phyloP scores from a whole-genome alignment of 2,329 filamentous ascomycete genomes.

The Chaetothyriales sp. region DNA sequence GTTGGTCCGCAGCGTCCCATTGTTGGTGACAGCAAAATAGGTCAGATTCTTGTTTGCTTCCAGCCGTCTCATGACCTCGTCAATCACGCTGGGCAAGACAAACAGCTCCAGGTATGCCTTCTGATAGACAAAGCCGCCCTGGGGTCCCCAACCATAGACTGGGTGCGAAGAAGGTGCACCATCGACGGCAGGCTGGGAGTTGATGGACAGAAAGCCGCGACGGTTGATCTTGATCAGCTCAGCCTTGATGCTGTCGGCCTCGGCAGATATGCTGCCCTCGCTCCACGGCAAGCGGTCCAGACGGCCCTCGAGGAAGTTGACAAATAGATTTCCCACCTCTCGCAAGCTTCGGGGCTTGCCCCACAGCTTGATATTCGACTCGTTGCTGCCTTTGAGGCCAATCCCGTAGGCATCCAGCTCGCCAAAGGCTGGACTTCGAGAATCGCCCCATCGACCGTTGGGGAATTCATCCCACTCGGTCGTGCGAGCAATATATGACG shows the following conservation, averaged over 20 bases:
- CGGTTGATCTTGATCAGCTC: conserved; percentile 71
- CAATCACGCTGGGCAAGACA: conserved; percentile 65
- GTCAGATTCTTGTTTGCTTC: conserved; percentile 69
- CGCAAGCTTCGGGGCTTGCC: conserved; percentile 66
- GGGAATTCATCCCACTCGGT: conserved; percentile 99
- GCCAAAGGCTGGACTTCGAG: conserved; percentile 87
- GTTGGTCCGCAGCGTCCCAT: conserved; percentile 71
- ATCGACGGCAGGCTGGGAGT: conserved; percentile 91
- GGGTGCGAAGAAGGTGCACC: conserved; percentile 78
- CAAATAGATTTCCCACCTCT: conserved; percentile 72
- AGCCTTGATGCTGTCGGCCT: conserved; percentile 64
- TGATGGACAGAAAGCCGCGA: conserved; percentile 83
- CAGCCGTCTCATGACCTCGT: conserved; percentile 64
- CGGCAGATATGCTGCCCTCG: conserved; percentile 69
- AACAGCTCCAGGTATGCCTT: conserved; percentile 94
- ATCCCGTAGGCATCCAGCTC: conserved; percentile 91
- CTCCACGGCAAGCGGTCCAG: conserved; percentile 85
- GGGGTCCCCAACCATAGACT: conserved; percentile 84
- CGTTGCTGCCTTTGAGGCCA: conserved; percentile 84
- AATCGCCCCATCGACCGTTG: conserved; percentile 97
- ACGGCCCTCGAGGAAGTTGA: conserved; percentile 68
- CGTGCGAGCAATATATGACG: conserved; percentile 86
- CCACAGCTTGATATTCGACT: conserved; percentile 92
- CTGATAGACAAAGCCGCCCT: conserved; percentile 94
- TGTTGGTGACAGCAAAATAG: conserved; percentile 84